Base-by-base conservation (phyloP, 2,329 filamentous ascomycete species). In the Fonsecaea nubica region DNA sequence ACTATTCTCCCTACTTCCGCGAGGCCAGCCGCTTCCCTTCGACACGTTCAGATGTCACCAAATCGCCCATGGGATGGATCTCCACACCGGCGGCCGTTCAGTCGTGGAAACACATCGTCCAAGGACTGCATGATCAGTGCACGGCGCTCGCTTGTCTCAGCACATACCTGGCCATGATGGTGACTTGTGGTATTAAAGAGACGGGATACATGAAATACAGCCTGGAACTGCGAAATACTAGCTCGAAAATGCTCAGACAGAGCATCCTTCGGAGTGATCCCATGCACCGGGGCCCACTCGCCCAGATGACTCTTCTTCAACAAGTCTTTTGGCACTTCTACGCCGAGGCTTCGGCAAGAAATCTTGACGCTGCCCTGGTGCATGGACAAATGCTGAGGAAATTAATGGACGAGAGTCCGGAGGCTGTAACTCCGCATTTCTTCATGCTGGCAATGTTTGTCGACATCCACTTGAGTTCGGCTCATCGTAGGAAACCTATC, bases 11-110 rank as follows among this genome's bases (percentile, higher is more conserved):
- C 9, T 59, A 59, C 8, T 50, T 59, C 57, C 57, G 57, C 25
- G 30, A 50, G 15, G 38, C 38, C 18, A 18, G 25, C 8, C 57
- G 57, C 4, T 48, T 48, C 21, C 57, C 57, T 12, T 59, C 57
- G 32, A 58, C 55, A 5, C 36, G 55, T 4, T 15, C 21, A 18
- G 57, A 45, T 48, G 57, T 59, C 13, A 48, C 21, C 15, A 25
- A 48, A 18, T 59, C 57, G 18, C 40, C 40, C 13, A 48, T 59
- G 38, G 55, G 55, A 40, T 58, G 55, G 55, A 59, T 59, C 5
- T 59, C 57, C 15, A 45, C 57, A 13, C 36, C 38, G 10, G 57
- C 57, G 4, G 57, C 57, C 2, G 57, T 48, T 8, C 36, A 48
- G 15, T 48, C 36, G 21, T 59, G 57, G 57, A 45, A 33, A n/a